phyloP scores from a whole-genome alignment of 257 asterid genomes.

The Solanum virginianum region DNA sequence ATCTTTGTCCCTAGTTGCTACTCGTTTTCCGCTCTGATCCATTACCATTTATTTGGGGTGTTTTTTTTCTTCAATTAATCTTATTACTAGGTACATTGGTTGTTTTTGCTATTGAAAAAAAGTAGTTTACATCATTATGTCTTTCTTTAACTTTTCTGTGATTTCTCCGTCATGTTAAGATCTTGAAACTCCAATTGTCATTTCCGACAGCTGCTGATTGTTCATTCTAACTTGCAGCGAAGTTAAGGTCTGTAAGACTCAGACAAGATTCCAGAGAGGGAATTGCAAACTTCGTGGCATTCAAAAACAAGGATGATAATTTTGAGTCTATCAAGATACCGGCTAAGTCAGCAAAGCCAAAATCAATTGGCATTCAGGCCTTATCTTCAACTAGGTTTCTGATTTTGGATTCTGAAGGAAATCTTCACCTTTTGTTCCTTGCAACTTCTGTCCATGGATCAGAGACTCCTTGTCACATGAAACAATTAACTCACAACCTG shows the following conservation, averaged over 20 bases:
- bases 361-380: constrained; percentile 53
- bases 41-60: neutral
- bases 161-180: constrained; percentile 1
- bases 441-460: constrained; percentile 35
- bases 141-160: neutral
- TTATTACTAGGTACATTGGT: neutral
- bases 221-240: constrained; percentile 66
- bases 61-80: neutral
- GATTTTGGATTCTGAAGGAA: constrained; percentile 66
- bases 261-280: constrained; percentile 51
- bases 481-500: constrained; percentile 38
- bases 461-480: constrained; percentile 27
- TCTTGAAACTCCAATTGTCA: constrained; percentile 21
- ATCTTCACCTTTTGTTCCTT: constrained; percentile 42
- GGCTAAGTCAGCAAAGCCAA: constrained; percentile 47
- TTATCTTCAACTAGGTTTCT: constrained; percentile 42
- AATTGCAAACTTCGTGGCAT: constrained; percentile 45
- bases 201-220: constrained; percentile 51
- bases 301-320: constrained; percentile 28
- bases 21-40: neutral
- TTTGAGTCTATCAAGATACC: constrained; percentile 16
- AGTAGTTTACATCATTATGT: neutral
- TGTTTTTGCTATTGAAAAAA: neutral
- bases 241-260: constrained; percentile 51
- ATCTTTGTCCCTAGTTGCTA: neutral